Percentiles rank a stretch among this genome's conserved stretches.
phyloP scores from a whole-genome alignment of 257 asterid genomes.

The Scutellaria galericulata region DNA sequence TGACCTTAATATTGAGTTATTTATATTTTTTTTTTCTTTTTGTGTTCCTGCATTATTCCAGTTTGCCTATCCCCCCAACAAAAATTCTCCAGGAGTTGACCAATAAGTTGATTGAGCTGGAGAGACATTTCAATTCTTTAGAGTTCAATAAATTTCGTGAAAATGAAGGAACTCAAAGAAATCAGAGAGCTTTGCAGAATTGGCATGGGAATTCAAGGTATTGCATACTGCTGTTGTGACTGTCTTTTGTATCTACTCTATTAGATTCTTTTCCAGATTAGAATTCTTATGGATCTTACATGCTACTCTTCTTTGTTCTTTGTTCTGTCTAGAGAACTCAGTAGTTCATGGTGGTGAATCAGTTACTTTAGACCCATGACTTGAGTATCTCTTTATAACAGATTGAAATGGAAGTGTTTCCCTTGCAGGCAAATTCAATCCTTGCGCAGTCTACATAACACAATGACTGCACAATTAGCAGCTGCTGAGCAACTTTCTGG shows the following conservation, averaged over 20 bases:
- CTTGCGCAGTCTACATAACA: conserved; percentile 66
- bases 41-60: conserved; percentile 28
- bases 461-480: conserved; percentile 73
- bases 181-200: conserved; percentile 49
- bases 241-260: conserved; percentile 11
- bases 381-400: conserved; percentile 5
- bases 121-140: conserved; percentile 81
- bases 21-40: conserved; percentile 25
- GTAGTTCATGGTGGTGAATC: conserved; percentile 11
- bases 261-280: conserved; percentile 24
- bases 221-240: conserved; percentile 25
- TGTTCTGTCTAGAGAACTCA: conserved; percentile 5
- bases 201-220: conserved; percentile 74
- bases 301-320: conserved; percentile 1
- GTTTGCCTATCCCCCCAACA: conserved; percentile 20
- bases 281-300: neutral
- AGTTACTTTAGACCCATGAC: conserved; percentile 15
- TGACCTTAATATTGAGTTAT: conserved; percentile 27
- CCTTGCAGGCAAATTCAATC: conserved; percentile 74
- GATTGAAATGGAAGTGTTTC: conserved; percentile 27
- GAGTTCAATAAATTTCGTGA: conserved; percentile 85
- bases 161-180: conserved; percentile 49
- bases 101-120: conserved; percentile 81
- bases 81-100: conserved; percentile 61
- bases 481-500: conserved; percentile 92